phyloP scores from a whole-genome alignment of 177 flowering plant species.

The Telopea speciosissima region DNA sequence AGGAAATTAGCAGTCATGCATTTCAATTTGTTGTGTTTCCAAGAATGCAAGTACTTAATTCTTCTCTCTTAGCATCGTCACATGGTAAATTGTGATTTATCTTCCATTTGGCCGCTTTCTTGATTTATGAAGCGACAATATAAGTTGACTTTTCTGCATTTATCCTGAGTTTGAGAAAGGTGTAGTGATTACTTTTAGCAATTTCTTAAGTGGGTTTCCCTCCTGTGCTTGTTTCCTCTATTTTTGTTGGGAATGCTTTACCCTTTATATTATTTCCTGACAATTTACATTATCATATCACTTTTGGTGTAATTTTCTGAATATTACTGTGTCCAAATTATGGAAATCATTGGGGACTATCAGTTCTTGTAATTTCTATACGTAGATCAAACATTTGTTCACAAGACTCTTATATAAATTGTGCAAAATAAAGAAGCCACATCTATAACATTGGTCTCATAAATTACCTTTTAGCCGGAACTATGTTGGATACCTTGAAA shows the following conservation, averaged over 20 bases:
- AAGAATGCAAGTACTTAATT: background rate
- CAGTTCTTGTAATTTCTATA: too few relatives aligned
- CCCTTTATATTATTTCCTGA: background rate
- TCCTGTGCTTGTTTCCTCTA: background rate
- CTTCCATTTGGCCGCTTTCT: background rate
- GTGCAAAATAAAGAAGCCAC: too few relatives aligned
- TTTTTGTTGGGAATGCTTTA: background rate
- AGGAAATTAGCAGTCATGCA: background rate
- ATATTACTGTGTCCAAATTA: too few relatives aligned
- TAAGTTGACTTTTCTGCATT: background rate
- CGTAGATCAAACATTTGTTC: too few relatives aligned
- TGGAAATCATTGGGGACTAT: too few relatives aligned
- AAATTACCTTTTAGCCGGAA: too few relatives aligned
- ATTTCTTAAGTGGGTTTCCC: background rate
- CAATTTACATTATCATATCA: too few relatives aligned
- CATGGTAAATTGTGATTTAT: background rate
- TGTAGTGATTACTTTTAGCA: background rate
- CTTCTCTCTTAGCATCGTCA: background rate
- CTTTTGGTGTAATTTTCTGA: background rate
- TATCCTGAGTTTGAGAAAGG: background rate
- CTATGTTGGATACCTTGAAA: too few relatives aligned
- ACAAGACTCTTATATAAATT: too few relatives aligned
- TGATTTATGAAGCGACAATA: background rate
- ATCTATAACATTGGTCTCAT: too few relatives aligned
- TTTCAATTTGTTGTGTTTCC: background rate